Base-by-base conservation (phyloP, 2,329 filamentous ascomycete genomes). In the Nemania diffusa region DNA sequence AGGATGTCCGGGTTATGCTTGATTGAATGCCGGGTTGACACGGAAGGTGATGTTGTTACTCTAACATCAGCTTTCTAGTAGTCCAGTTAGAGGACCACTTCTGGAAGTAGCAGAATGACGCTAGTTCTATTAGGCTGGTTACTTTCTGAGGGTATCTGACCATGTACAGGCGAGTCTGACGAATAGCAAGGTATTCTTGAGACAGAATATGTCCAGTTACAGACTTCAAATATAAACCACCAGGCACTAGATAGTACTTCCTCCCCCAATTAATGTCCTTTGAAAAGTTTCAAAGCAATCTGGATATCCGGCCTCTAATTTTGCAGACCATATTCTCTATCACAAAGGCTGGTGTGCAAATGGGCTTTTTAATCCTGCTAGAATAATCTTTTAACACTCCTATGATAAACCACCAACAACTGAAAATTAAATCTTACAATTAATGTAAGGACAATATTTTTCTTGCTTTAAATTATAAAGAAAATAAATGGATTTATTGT, bases 151-250 rank as follows among this genome's bases (percentile, higher is more conserved):
- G 15, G 15, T 5, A n/a, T 9, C 15, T 2, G 17, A 2, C 24
- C 3, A 29, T 55, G n/a, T 27, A 26, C 9, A 4, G 6, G 56
- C 5, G 1, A 22, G 34, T 29, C 8, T 15, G 27, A 5, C 24
- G 42, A 46, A 5, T 24, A 13, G 44, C 26, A 6, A 50, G 22
- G 58, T 70, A 62, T 22, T 51, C 46, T 9, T 24, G 8, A 24
- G 56, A 62, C 60, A 46, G 24, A 29, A 59, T 5, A 37, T 29
- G 57, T 60, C 57, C 17, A 48, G 51, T 1, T 32, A 29, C 24
- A 15, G 59, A 68, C 65, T 61, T 61, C n/a, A 44, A 61, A 60
- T 61, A 60, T 62, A 63, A 62, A 42, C 22, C 22, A 37, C 7
- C 11, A 29, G n/a, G 13, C 56, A 62, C 2, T 44, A 50, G 20